Evolutionary conservation across 1,139 yeast species (phyloP).

Genomic region (Magnusiomyces clavatus): DNA sequence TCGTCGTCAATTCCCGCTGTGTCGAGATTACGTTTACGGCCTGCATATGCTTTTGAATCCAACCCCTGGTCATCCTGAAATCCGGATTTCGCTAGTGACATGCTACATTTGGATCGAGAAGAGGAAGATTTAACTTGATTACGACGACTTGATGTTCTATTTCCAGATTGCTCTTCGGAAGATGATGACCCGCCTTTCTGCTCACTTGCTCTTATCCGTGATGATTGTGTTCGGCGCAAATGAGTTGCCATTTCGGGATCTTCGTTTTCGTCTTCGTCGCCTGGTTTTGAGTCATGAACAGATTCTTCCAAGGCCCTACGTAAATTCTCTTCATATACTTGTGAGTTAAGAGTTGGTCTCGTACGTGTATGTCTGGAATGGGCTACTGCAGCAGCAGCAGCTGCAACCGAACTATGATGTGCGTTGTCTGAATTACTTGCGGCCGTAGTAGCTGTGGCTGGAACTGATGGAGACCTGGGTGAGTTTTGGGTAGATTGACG

Average conservation of each 20-base stretch:
- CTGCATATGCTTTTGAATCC: neutral
- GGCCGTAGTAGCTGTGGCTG: conserved; percentile 14
- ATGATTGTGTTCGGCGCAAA: neutral
- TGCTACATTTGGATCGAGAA: no score
- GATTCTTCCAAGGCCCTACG: conserved; percentile 67
- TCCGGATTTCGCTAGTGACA: no score
- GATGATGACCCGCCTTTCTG: conserved; percentile 5
- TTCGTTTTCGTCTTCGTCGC: conserved; percentile 2
- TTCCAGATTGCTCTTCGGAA: conserved; percentile 7
- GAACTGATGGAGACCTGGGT: conserved; percentile 8
- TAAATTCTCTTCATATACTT: conserved; percentile 55
- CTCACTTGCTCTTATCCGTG: conserved; percentile 3
- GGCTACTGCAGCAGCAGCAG: neutral
- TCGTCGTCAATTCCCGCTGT: neutral
- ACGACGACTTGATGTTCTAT: no score
- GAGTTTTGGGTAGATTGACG: conserved; percentile 1
- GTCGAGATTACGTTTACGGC: neutral
- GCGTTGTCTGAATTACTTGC: conserved; percentile 1
- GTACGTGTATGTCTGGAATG: conserved; percentile 5
- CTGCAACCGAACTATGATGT: neutral
- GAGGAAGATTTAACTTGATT: no score
- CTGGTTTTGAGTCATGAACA: conserved; percentile 40
- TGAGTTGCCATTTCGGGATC: conserved; percentile 1
- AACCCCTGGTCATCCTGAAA: no score
- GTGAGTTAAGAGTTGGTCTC: conserved; percentile 10